Evolutionary conservation across 1,284 basidiomycete species (phyloP), one percentile per base, ranked within the genome.

Genomic region (Ceratorhiza oryzae-sativae): DNA sequence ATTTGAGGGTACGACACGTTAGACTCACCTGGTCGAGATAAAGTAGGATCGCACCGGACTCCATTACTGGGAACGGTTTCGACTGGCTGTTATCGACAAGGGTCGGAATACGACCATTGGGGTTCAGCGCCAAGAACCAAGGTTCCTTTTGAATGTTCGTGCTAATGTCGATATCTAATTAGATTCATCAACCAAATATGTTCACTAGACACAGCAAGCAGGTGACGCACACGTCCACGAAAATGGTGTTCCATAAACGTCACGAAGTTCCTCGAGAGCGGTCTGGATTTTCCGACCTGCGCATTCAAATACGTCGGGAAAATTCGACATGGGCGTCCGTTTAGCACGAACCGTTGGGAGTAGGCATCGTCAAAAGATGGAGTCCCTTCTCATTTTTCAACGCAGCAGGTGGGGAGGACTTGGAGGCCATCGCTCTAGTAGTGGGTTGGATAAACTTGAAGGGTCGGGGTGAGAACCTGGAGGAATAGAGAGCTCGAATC

Each of bases 31-130:
- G 65, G n/a, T 58, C 65, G 41, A 70, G 65, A 20, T 70, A 70
- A 18, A 70, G n/a, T 0, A 70, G 41, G 27, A 70, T 70, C 41
- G 65, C 65, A n/a, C 65, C 65, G 8, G 65, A 70, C 23, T 70
- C 65, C 65, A 70, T 70, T 13, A 70, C 65, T 15, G 65, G 53
- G 65, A 70, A 70, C 27, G 65, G 65, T 41, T 70, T 70, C 13
- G 53, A 9, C 30, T 70, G 65, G 53, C 65, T 70, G 53, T 70
- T 68, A 27, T 68, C 63, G 15, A 68, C 63, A 32, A 68, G 39
- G 3, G 63, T 68, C 2, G 63, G 63, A n/a, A 68, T 68, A 30
- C 63, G 63, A 27, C 63, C 63, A 20, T 68, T 68, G 4, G 63
- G 63, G 39, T 68, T 68, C 49, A 68, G 23, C 3, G 34, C 41